phyloP scores from a whole-genome alignment of 306 rosid species.

The Cucumis cinereus region DNA sequence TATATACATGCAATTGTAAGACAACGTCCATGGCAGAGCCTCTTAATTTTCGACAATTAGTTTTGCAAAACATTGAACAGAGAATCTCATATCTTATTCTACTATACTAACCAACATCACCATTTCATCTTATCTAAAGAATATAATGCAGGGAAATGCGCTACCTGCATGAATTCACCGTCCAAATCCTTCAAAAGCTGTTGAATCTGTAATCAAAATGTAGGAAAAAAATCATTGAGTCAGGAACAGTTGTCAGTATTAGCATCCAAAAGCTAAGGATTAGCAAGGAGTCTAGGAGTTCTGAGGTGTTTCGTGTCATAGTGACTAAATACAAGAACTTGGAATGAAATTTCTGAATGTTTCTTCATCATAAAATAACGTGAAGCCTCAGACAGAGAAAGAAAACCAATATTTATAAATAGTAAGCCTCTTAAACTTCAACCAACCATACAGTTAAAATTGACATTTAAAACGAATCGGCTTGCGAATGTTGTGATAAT shows the following conservation, averaged over 20 bases:
- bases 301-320: neutral
- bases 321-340: neutral
- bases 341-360: neutral
- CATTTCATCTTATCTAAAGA: neutral
- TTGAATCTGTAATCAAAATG: conserved; percentile 51
- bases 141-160: conserved; percentile 1
- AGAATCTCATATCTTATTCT: neutral
- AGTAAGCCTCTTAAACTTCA: neutral
- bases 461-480: neutral
- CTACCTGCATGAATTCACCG: conserved; percentile 84
- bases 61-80: neutral
- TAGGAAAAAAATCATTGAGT: conserved; percentile 6
- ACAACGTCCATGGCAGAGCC: neutral
- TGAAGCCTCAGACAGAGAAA: neutral
- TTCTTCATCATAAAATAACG: neutral
- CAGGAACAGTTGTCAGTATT: neutral
- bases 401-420: neutral
- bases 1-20: neutral
- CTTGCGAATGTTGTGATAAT: neutral
- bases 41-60: neutral
- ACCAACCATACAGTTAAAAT: neutral
- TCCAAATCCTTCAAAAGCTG: conserved; percentile 64
- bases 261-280: neutral
- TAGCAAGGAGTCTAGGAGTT: neutral
- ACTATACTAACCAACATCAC: neutral